A percentile compares a stretch with the other conserved stretches of the same genome.
phyloP scores from a whole-genome alignment of 371 early-diverging fungal species.

The Basidiobolus meristosporus region DNA sequence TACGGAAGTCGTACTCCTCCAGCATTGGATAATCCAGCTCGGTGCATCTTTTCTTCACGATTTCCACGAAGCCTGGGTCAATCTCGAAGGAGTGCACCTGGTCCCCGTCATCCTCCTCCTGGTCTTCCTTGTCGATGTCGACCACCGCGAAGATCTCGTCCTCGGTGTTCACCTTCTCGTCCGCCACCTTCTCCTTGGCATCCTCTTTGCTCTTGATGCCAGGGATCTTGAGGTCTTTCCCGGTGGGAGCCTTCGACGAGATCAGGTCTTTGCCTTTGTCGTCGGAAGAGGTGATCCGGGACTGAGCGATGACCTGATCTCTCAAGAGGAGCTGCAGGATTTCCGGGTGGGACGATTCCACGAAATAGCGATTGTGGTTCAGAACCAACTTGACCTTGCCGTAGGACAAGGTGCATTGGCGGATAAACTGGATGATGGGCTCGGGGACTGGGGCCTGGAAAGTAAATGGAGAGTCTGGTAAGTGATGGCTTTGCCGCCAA shows the following conservation, averaged over 20 bases:
- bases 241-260: constrained; percentile 23
- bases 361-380: constrained; percentile 86
- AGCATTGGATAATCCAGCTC: constrained; percentile 94
- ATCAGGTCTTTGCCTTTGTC: constrained; percentile 9
- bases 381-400: constrained; percentile 97
- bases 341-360: constrained; percentile 77
- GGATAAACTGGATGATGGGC: constrained; percentile 72
- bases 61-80: constrained; percentile 52
- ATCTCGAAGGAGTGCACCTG: constrained; percentile 84
- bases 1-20: constrained; percentile 98
- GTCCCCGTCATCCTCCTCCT: constrained; percentile 41
- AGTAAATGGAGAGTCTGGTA: too few species aligned
- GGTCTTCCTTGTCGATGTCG: constrained; percentile 36
- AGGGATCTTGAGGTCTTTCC: constrained; percentile 11
- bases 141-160: constrained; percentile 35
- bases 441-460: constrained; percentile 54
- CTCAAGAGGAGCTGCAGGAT: constrained; percentile 68
- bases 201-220: background rate
- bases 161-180: constrained; percentile 12
- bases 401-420: constrained; percentile 79
- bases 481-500: background rate
- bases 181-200: background rate
- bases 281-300: constrained; percentile 28
- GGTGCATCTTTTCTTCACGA: constrained; percentile 84
- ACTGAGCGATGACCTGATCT: constrained; percentile 54